phyloP scores from a whole-genome alignment of 352 stramenopile species.

The Globisporangium camurandrum region DNA sequence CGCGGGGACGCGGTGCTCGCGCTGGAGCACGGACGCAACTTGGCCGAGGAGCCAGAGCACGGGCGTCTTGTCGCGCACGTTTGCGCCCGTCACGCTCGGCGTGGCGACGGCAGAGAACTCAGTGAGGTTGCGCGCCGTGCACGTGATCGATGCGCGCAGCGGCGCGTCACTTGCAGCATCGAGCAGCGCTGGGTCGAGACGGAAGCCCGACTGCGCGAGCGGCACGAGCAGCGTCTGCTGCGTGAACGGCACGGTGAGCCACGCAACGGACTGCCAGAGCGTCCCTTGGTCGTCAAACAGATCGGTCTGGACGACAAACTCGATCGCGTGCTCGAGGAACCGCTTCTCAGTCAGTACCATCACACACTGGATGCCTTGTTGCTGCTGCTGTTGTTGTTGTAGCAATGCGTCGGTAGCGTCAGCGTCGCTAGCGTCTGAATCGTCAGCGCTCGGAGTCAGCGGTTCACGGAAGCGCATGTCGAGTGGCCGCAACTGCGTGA shows the following conservation, averaged over 20 bases:
- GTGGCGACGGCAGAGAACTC: slow-evolving; percentile 57
- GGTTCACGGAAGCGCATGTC: slow-evolving; percentile 59
- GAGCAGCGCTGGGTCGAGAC: slow-evolving; percentile 29
- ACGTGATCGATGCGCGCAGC: slow-evolving; percentile 23
- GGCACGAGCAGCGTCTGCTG: slow-evolving; percentile 49
- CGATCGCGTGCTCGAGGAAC: slow-evolving; percentile 57
- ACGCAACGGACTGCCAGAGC: slow-evolving; percentile 69
- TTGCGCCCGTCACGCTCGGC: slow-evolving; percentile 22
- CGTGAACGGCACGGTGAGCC: slow-evolving; percentile 53
- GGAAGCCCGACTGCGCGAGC: slow-evolving; percentile 28
- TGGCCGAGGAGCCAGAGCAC: slow-evolving; percentile 57
- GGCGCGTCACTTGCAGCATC: slow-evolving; percentile 12
- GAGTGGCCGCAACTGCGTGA: slow-evolving; percentile 61
- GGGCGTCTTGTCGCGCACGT: slow-evolving; percentile 21
- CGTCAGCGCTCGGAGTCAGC: too few species aligned
- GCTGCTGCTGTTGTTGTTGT: too few species aligned
- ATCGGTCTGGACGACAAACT: slow-evolving; percentile 73
- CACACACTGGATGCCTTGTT: slow-evolving; percentile 35
- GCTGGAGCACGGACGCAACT: slow-evolving; percentile 29
- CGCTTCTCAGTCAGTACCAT: slow-evolving; percentile 75
- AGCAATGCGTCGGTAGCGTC: too few species aligned
- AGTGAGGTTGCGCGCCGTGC: slow-evolving; percentile 34
- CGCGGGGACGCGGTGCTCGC: slow-evolving; percentile 35
- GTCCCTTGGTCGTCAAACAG: slow-evolving; percentile 63
- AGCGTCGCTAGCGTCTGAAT: too few species aligned